These are phyloP conservation scores for Populus hybrid DNA, from an alignment of 441 rosid genomes.

Conservation along the genomic window DNA sequence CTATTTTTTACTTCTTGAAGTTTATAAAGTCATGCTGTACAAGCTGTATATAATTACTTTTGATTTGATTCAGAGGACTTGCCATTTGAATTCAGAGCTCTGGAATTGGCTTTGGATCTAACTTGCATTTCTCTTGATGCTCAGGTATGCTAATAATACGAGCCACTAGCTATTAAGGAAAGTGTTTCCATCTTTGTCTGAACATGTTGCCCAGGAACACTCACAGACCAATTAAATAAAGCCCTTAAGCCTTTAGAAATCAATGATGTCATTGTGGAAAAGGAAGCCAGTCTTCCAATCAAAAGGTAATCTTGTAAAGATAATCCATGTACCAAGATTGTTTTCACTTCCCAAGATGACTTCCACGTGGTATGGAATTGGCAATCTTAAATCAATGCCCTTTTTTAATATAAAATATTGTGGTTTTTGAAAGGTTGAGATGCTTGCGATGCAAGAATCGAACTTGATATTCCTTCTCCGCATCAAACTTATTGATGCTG, in stretches of 20 bases:
- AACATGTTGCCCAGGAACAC: not conserved
- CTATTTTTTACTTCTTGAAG: constrained; percentile 4
- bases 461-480: not conserved
- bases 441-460: not conserved
- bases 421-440: not conserved
- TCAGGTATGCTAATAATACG: constrained; percentile 52
- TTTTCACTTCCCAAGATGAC: not conserved
- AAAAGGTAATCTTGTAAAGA: not conserved
- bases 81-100: constrained; percentile 91
- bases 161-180: not conserved
- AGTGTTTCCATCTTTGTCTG: not conserved
- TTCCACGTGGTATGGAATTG: not conserved
- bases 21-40: constrained; percentile 5
- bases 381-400: not conserved
- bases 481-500: not conserved
- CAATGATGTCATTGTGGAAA: not conserved
- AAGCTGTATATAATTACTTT: constrained; percentile 23
- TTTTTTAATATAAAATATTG: not conserved
- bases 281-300: not conserved
- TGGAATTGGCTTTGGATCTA: constrained; percentile 90
- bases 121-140: constrained; percentile 87
- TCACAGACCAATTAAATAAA: not conserved
- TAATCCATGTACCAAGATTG: not conserved
- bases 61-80: constrained; percentile 74
- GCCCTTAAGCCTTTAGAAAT: not conserved